These are phyloP conservation scores for Monosporascus ibericus DNA, from an alignment of 2,329 filamentous ascomycete genomes.

Conservation along the genomic window DNA sequence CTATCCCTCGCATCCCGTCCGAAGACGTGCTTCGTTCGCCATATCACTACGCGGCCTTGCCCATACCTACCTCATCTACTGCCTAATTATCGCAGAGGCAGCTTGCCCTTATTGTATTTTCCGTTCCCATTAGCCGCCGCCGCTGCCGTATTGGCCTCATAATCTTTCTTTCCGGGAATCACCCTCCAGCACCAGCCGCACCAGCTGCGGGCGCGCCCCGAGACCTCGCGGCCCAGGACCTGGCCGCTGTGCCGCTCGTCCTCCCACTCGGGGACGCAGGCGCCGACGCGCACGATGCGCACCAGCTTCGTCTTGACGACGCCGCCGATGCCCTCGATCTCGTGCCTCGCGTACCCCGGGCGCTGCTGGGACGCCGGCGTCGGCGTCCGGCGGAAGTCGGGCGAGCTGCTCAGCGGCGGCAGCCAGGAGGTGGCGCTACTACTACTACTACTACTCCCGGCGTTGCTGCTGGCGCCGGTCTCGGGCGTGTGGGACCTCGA, in stretches of 20 bases:
- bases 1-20: no score
- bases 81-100: no score
- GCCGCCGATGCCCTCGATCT: conserved; percentile 87
- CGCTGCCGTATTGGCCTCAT: conserved; percentile 15
- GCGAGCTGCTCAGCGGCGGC: conserved; percentile 7
- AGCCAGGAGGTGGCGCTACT: conserved; percentile 11
- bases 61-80: no score
- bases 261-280: conserved; percentile 78
- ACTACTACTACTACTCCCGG: conserved; percentile 11
- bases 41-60: no score
- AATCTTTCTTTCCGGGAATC: conserved; percentile 52
- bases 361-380: conserved; percentile 48
- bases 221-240: conserved; percentile 65
- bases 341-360: conserved; percentile 76
- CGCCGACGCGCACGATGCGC: conserved; percentile 72
- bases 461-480: conserved; percentile 2
- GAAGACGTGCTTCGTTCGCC: no score
- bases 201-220: conserved; percentile 68
- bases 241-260: conserved; percentile 64
- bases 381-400: conserved; percentile 20
- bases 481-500: conserved; percentile 2
- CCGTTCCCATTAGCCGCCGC: conserved; percentile 14
- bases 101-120: conserved; percentile 3
- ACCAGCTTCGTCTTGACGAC: conserved; percentile 85
- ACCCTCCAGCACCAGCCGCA: conserved; percentile 87